These are phyloP conservation scores for Suillus occidentalis DNA, from an alignment of 768 basidiomycete species.

Conservation along the genomic window DNA sequence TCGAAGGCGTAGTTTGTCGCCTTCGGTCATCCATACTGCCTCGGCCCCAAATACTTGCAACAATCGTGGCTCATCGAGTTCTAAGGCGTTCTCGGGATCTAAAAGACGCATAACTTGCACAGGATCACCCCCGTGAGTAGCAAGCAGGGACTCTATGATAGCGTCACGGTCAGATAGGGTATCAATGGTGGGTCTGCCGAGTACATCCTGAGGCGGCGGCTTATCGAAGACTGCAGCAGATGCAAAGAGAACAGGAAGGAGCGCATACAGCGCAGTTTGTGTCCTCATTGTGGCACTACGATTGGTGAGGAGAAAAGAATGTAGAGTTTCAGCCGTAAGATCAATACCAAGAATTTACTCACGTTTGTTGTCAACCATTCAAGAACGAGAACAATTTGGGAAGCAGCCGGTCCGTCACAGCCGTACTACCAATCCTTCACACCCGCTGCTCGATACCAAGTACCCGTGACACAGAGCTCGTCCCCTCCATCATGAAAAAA, in stretches of 20 bases:
- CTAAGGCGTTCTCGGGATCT: conserved; percentile 13
- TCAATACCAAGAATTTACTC: neutral
- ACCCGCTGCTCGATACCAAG: too few relatives aligned
- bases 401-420: too few relatives aligned
- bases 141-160: conserved; percentile 10
- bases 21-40: conserved; percentile 20
- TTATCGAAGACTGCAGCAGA: neutral
- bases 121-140: conserved; percentile 15
- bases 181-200: neutral
- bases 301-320: neutral
- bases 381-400: too few relatives aligned
- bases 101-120: conserved; percentile 18
- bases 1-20: conserved; percentile 16
- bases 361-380: neutral
- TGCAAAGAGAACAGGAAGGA: neutral
- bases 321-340: neutral
- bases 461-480: too few relatives aligned
- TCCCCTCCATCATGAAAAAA: too few relatives aligned
- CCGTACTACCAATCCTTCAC: too few relatives aligned
- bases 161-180: neutral
- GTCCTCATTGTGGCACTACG: neutral
- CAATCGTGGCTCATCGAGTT: conserved; percentile 20
- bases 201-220: neutral
- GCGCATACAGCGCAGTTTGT: neutral
- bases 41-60: conserved; percentile 16